Conservation (phyloP, 1,284 basidiomycete species). For the Wolfiporia cocos region DNA sequence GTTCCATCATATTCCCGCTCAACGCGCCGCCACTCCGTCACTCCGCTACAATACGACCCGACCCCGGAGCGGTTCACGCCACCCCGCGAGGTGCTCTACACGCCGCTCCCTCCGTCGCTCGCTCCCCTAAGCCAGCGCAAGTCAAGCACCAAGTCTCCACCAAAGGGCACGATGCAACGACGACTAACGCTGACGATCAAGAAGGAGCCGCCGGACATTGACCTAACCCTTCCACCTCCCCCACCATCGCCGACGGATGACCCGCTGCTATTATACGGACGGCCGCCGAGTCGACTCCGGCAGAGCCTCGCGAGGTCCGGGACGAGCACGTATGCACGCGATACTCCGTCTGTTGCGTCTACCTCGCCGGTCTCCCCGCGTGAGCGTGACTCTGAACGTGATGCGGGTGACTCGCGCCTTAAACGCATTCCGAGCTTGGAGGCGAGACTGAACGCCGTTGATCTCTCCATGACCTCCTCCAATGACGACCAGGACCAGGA, state of each 20-base stretch:
- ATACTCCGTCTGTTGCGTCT: slow-evolving; percentile 21
- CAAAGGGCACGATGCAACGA: slow-evolving; percentile 26
- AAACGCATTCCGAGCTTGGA: too few relatives aligned
- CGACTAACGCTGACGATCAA: slow-evolving; percentile 38
- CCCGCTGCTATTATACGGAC: slow-evolving; percentile 55
- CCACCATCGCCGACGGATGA: slow-evolving; percentile 71
- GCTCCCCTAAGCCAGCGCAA: slow-evolving; percentile 23
- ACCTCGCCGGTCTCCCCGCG: slow-evolving; percentile 15
- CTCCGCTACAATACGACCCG: slow-evolving; percentile 58
- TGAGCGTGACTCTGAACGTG: slow-evolving; percentile 1
- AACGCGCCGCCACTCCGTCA: slow-evolving; percentile 28
- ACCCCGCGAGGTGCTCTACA: slow-evolving; percentile 51
- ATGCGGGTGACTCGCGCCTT: slow-evolving; percentile 13
- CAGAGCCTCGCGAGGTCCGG: not conserved
- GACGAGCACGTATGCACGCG: slow-evolving; percentile 13
- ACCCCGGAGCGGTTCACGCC: slow-evolving; percentile 63
- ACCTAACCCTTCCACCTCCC: slow-evolving; percentile 49
- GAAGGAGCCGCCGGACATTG: slow-evolving; percentile 58
- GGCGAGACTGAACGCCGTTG: slow-evolving; percentile 12
- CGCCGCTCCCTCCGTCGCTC: slow-evolving; percentile 26
- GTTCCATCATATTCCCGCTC: slow-evolving; percentile 5
- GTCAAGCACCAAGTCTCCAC: too few relatives aligned
- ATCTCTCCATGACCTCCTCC: slow-evolving; percentile 10
- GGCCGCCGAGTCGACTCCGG: slow-evolving; percentile 13
- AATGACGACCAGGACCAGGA: too few relatives aligned